These are phyloP conservation scores for Myxozyma mucilagina DNA, from an alignment of 805 yeast species.

Conservation along the genomic window DNA sequence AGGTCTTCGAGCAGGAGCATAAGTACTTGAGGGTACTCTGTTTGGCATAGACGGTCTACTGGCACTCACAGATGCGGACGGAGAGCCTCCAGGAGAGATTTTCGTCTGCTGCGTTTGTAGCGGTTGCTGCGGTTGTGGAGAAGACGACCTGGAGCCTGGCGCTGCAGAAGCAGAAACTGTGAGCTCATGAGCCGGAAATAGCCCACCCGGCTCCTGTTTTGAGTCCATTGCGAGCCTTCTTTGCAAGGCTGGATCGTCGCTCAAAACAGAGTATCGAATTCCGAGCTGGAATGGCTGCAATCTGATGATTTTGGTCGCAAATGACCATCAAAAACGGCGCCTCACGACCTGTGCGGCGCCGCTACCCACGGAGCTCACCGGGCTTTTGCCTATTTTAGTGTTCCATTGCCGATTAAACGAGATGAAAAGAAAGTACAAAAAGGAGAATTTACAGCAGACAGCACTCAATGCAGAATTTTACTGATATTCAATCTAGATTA, in stretches of 20 bases:
- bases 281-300: too few relatives aligned
- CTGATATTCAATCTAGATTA: too few relatives aligned
- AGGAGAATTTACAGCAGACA: too few relatives aligned
- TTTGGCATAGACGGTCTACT: slow-evolving; percentile 2
- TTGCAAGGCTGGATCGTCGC: too few relatives aligned
- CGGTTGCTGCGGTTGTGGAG: slow-evolving; percentile 1
- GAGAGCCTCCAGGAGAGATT: not conserved
- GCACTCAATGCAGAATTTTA: too few relatives aligned
- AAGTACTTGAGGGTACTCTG: slow-evolving; percentile 35
- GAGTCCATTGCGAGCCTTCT: not conserved
- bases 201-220: not conserved
- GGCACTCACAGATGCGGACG: not conserved
- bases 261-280: too few relatives aligned
- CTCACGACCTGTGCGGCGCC: not conserved
- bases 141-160: not conserved
- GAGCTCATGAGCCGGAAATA: not conserved
- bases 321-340: too few relatives aligned
- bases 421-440: too few relatives aligned
- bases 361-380: not conserved
- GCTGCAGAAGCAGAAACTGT: not conserved
- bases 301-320: too few relatives aligned
- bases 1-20: slow-evolving; percentile 35
- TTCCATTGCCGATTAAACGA: too few relatives aligned
- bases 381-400: too few relatives aligned
- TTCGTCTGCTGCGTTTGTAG: not conserved